Conservation (phyloP, 2,329 filamentous ascomycete genomes). For the Aspergillus sp. region DNA sequence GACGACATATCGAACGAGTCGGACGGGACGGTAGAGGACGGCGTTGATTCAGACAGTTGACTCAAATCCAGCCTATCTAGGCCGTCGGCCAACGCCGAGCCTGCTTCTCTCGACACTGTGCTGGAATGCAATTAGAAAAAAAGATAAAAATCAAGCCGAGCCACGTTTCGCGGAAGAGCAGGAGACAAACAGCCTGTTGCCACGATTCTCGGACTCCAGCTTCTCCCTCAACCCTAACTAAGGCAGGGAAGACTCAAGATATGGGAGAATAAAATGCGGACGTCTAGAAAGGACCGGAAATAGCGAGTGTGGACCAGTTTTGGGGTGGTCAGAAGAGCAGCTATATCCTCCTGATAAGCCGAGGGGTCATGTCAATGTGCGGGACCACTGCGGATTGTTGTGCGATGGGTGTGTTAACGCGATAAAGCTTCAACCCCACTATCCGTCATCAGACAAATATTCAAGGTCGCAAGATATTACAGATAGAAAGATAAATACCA, state of each 20-base stretch:
- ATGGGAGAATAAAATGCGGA: background rate
- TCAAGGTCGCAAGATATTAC: background rate
- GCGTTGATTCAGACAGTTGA: constrained; percentile 46
- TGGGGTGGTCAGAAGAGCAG: constrained; percentile 9
- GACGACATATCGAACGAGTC: constrained; percentile 46
- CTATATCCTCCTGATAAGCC: constrained; percentile 24
- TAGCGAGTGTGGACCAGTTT: background rate
- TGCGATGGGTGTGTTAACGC: constrained; percentile 31
- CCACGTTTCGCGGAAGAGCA: background rate
- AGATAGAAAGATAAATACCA: background rate
- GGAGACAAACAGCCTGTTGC: constrained; percentile 7
- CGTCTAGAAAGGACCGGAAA: background rate
- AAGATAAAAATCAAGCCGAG: constrained; percentile 1
- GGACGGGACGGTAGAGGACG: constrained; percentile 36
- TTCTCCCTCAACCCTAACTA: background rate
- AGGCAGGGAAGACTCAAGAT: background rate
- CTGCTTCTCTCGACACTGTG: constrained; percentile 49
- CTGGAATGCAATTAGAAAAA: constrained; percentile 26
- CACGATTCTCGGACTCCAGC: constrained; percentile 2
- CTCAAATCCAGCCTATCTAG: constrained; percentile 49
- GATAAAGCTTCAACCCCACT: constrained; percentile 22
- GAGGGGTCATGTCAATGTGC: constrained; percentile 34
- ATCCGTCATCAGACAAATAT: constrained; percentile 14
- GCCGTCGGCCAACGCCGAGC: constrained; percentile 48
- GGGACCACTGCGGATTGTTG: constrained; percentile 29